Percentiles rank a stretch among this genome's conserved stretches.
phyloP scores from a whole-genome alignment of 805 yeast species.

The Myxozyma geophila region DNA sequence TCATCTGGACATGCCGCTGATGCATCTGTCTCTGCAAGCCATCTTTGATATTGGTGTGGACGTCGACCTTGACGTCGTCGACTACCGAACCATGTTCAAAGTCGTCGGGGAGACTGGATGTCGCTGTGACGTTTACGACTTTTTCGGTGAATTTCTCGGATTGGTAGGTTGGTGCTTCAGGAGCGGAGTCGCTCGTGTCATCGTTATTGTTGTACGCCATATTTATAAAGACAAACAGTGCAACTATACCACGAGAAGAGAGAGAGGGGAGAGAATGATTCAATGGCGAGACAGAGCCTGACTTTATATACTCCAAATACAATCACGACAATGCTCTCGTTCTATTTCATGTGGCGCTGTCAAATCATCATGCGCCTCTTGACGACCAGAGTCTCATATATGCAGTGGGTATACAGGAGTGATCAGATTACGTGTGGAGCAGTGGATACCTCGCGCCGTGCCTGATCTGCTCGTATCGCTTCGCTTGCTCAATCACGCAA shows the following conservation, averaged over 20 bases:
- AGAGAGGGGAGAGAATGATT: no score
- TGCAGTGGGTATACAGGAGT: neutral
- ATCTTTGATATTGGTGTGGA: slow-evolving; percentile 26
- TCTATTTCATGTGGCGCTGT: neutral
- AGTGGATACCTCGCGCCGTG: no score
- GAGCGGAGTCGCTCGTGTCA: neutral
- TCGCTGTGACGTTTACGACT: neutral
- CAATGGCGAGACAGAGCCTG: no score
- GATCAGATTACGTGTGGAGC: no score
- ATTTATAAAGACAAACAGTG: neutral
- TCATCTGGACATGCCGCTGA: slow-evolving; percentile 75
- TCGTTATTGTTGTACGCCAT: neutral
- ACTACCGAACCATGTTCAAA: slow-evolving; percentile 4
- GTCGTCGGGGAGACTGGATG: slow-evolving; percentile 2
- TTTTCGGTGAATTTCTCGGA: neutral
- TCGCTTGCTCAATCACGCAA: no score
- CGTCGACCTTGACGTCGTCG: slow-evolving; percentile 25
- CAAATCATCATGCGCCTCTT: neutral
- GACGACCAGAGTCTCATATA: no score
- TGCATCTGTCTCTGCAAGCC: slow-evolving; percentile 52
- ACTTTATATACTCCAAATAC: neutral
- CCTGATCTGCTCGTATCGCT: no score
- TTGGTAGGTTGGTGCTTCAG: neutral
- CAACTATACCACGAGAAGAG: neutral
- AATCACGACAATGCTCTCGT: neutral